A percentile compares a stretch with the other conserved stretches of the same genome.
These are phyloP conservation scores for Pseudocohnilembus persalinus DNA, from an alignment of 169 alveolate species.

Conservation along the genomic window DNA sequence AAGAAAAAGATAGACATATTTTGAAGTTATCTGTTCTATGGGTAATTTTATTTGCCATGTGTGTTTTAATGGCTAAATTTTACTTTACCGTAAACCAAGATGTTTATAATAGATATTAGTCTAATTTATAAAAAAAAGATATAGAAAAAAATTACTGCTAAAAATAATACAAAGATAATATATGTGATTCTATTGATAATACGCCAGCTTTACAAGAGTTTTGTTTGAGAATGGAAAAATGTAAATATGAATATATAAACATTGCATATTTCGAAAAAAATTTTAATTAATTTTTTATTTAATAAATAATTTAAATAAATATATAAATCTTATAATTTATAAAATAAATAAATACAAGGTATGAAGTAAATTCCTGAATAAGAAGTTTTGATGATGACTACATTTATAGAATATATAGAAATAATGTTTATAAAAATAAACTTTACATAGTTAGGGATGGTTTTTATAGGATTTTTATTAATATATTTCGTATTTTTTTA, in stretches of 20 bases:
- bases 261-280: background rate
- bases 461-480: background rate
- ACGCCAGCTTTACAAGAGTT: background rate
- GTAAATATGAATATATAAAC: background rate
- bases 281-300: too few relatives aligned
- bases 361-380: background rate
- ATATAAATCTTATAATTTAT: too few relatives aligned
- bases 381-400: background rate
- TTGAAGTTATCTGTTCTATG: too few relatives aligned
- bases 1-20: background rate
- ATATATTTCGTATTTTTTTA: too few relatives aligned
- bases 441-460: background rate
- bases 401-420: background rate
- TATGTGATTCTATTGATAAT: background rate
- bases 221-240: background rate
- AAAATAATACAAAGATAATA: too few relatives aligned
- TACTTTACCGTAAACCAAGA: background rate
- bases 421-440: too few relatives aligned
- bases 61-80: background rate
- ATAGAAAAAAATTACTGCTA: background rate
- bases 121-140: background rate
- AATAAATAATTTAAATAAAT: too few relatives aligned
- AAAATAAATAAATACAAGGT: too few relatives aligned
- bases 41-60: too few relatives aligned
- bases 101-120: background rate